phyloP scores from a whole-genome alignment of 306 rosid species.

The Ormosia emarginata region DNA sequence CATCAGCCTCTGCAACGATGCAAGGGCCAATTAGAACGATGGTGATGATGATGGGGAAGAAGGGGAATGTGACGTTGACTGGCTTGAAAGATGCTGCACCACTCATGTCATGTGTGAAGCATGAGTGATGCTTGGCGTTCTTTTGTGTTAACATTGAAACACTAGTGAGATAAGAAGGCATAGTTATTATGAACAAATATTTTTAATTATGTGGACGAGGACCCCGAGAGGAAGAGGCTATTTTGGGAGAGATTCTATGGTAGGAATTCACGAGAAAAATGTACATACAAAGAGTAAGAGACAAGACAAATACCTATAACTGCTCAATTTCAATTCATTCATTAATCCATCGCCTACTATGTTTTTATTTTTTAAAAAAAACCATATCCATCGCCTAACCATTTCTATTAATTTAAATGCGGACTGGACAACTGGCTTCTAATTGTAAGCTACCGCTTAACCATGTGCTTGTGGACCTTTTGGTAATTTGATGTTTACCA shows the following conservation, averaged over 20 bases:
- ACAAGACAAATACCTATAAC: neutral
- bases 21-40: neutral
- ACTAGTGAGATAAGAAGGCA: neutral
- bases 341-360: too few species aligned
- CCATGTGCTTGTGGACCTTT: too few species aligned
- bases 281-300: neutral
- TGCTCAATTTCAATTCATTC: neutral
- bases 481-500: too few species aligned
- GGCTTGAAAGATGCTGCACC: neutral
- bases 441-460: too few species aligned
- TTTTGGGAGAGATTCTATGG: constrained; percentile 34
- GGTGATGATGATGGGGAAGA: neutral
- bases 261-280: neutral
- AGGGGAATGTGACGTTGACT: neutral
- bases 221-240: neutral
- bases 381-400: too few species aligned
- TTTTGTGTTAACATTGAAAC: neutral
- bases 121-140: constrained; percentile 11
- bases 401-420: too few species aligned
- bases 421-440: too few species aligned
- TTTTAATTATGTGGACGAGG: constrained; percentile 4
- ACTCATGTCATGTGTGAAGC: constrained; percentile 32
- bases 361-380: too few species aligned
- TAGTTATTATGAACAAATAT: neutral
- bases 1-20: neutral